These are phyloP conservation scores for Heracleum sosnowskyi DNA, from an alignment of 129 eudicot genomes.

Conservation along the genomic window DNA sequence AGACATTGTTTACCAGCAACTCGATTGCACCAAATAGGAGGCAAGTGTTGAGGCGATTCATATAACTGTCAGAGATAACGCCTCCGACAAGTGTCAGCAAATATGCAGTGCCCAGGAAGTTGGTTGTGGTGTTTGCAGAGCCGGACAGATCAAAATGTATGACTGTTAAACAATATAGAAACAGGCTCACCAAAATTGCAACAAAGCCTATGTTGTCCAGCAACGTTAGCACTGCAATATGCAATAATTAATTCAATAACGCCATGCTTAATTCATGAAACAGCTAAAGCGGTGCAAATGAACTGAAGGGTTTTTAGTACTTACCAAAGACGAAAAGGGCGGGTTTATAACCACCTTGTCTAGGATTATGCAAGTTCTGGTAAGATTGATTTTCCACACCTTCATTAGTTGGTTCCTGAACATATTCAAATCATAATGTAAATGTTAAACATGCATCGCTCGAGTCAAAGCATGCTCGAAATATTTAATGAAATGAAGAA, in stretches of 20 bases:
- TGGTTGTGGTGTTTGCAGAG: conserved; percentile 20
- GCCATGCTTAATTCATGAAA: neutral
- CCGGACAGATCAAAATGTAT: conserved; percentile 16
- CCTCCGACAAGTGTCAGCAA: conserved; percentile 20
- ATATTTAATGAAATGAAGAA: too few species aligned
- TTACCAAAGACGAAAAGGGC: conserved; percentile 9
- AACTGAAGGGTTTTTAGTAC: neutral
- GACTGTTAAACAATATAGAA: conserved; percentile 3
- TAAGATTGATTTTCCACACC: neutral
- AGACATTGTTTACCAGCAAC: conserved; percentile 11
- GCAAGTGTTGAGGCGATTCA: conserved; percentile 13
- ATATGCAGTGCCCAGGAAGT: conserved; percentile 12
- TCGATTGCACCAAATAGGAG: conserved; percentile 19
- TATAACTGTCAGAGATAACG: conserved; percentile 18
- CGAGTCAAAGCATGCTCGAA: neutral
- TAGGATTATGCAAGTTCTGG: conserved; percentile 7
- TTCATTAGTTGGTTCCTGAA: neutral
- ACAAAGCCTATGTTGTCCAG: conserved; percentile 24
- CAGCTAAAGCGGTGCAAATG: neutral
- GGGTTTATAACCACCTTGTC: conserved; percentile 16
- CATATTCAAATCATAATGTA: neutral
- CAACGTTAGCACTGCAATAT: neutral
- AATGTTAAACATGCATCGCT: neutral
- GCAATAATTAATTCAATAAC: neutral
- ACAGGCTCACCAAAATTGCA: conserved; percentile 20